Evolutionary conservation across 139 green algal genomes (phyloP), one percentile per base, ranked within the genome.

Genomic region (Auxenochlorella protothecoides): DNA sequence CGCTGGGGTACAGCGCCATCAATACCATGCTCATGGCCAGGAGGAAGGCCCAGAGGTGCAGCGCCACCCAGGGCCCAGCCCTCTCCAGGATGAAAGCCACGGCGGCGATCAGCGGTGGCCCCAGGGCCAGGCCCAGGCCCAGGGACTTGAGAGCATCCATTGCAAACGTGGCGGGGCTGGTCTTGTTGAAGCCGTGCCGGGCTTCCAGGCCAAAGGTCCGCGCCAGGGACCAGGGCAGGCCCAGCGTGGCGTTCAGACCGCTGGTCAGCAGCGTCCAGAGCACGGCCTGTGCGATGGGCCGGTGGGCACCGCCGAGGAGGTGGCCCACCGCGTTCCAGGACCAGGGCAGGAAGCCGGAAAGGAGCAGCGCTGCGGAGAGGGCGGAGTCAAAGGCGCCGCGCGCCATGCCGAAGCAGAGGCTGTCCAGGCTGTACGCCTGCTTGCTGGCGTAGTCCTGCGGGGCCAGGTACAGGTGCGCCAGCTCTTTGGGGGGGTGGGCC

Each of bases 121-220:
- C 7, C 4, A 97, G 57, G 51, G 93, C 68, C 3, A 68, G 10
- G 7, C 72, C 84, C 14, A 96, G 70, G 14, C 72, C 59, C 68
- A 87, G 71, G 66, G 60, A 72, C 60, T 90, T 95, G 55, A 90
- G 3, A 8, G 81, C 53, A 73, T 97, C 91, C 3, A 63, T 76
- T 2, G 92, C 52, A 67, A 92, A 96, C 1, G 92, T 79, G 4
- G 57, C 16, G n/a, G 69, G 51, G 0, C 86, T 95, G 72, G 91
- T 89, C 72, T 92, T 92, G 88, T 97, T 97, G 85, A 97, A 97
- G 60, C 92, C 92, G 69, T 97, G 92, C 9, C 76, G 72, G 54
- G 88, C 59, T 69, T 95, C 89, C 3, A 95, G 66, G 3, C 90
- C 81, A 78, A 95, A 97, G 0, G 91, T 97, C 12, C 13, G 72